Evolutionary conservation across 768 basidiomycete species (phyloP).

Genomic region (Trichaptum fuscoviolaceum): DNA sequence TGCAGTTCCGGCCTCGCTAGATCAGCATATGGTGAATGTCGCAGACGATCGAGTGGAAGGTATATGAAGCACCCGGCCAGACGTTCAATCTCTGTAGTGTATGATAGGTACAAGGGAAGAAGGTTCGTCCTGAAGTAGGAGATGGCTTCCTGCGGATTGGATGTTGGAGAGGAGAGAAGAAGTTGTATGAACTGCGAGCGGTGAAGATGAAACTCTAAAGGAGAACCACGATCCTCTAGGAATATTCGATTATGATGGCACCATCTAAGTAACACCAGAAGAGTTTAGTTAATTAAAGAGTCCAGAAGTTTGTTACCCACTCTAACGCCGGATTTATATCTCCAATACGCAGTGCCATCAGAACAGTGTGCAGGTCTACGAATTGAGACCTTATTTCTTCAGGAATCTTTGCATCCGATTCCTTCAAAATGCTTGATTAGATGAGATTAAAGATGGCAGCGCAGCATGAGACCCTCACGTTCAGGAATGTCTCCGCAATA

Average conservation of each 20-base stretch:
- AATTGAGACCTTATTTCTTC: constrained; percentile 51
- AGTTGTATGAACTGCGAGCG: constrained; percentile 86
- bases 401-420: constrained; percentile 57
- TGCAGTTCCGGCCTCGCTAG: constrained; percentile 68
- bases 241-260: constrained; percentile 58
- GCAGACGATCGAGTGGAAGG: constrained; percentile 62
- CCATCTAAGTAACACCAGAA: constrained; percentile 58
- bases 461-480: constrained; percentile 36
- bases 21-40: constrained; percentile 69
- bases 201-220: constrained; percentile 86
- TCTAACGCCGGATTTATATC: constrained; percentile 74
- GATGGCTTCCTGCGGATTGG: constrained; percentile 55
- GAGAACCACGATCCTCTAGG: constrained; percentile 63
- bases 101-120: constrained; percentile 54
- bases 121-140: constrained; percentile 69
- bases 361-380: constrained; percentile 64
- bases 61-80: constrained; percentile 67
- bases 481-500: constrained; percentile 67
- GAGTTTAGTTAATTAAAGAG: not conserved
- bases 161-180: constrained; percentile 57
- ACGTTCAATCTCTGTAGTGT: constrained; percentile 60
- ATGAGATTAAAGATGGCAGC: constrained; percentile 6
- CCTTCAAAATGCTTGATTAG: constrained; percentile 37
- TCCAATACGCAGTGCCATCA: constrained; percentile 57
- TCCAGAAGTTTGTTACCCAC: constrained; percentile 37